Conservation (phyloP, 768 basidiomycete genomes). For the Boletus edulis region DNA sequence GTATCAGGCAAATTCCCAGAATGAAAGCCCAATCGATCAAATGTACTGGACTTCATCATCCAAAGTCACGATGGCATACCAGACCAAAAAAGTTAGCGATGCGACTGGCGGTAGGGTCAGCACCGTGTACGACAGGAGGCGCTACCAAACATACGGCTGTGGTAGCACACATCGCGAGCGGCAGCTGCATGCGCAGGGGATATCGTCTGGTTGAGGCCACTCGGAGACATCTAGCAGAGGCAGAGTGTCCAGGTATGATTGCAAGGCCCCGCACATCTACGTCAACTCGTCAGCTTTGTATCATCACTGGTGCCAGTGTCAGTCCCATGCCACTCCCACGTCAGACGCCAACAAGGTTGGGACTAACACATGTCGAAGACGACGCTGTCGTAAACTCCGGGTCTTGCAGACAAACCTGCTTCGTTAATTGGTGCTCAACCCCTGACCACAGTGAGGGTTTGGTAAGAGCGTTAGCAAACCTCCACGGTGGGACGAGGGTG, state of each 20-base stretch:
- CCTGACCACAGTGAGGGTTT: no score
- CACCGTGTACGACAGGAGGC: neutral
- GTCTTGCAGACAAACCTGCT: no score
- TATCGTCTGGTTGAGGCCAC: neutral
- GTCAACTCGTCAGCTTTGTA: neutral
- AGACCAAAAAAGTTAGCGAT: slow-evolving; percentile 12
- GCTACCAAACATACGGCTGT: slow-evolving; percentile 3
- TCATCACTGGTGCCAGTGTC: neutral
- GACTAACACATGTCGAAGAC: no score
- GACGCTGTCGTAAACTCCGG: no score
- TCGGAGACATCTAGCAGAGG: neutral
- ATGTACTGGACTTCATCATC: slow-evolving; percentile 20
- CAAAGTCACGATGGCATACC: slow-evolving; percentile 11
- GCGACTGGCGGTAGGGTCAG: slow-evolving; percentile 11
- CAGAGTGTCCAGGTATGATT: neutral
- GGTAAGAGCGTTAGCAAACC: no score
- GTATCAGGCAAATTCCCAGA: neutral
- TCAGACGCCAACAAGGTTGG: neutral
- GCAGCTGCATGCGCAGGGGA: neutral
- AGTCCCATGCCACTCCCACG: neutral
- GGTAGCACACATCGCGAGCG: slow-evolving; percentile 8
- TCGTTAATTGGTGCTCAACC: no score
- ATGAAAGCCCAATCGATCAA: neutral
- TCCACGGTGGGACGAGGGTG: slow-evolving; percentile 43
- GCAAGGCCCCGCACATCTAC: no score